A percentile compares a stretch with the other conserved stretches of the same genome.
Evolutionary conservation across 2,329 filamentous ascomycete species (phyloP).

Genomic region (Ceratocystis colombiana): DNA sequence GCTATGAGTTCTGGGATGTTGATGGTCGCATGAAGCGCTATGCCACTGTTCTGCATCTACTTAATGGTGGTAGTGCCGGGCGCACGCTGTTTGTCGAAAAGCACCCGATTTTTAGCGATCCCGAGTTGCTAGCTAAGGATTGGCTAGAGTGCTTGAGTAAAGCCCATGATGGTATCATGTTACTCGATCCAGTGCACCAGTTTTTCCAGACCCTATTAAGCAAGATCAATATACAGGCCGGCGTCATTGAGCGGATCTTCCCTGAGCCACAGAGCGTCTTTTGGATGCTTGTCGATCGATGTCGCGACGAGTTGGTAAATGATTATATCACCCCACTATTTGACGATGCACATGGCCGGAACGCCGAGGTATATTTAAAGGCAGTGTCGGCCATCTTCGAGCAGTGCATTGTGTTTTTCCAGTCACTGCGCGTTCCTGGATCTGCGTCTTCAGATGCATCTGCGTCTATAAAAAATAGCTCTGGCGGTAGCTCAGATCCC

Average conservation of each 20-base stretch:
- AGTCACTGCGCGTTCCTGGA: slow-evolving; percentile 45
- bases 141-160: slow-evolving; percentile 73
- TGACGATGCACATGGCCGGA: slow-evolving; percentile 72
- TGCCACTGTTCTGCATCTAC: slow-evolving; percentile 67
- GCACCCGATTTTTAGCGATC: slow-evolving; percentile 70
- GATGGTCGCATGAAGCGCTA: slow-evolving; percentile 83
- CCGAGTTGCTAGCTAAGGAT: slow-evolving; percentile 55
- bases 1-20: slow-evolving; percentile 78
- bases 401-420: slow-evolving; percentile 68
- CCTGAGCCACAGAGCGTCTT: slow-evolving; percentile 60
- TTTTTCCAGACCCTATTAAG: slow-evolving; percentile 69
- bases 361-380: slow-evolving; percentile 67
- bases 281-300: slow-evolving; percentile 67
- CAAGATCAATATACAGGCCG: slow-evolving; percentile 73
- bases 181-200: slow-evolving; percentile 64
- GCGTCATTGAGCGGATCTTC: slow-evolving; percentile 74
- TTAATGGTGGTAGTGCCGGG: slow-evolving; percentile 71
- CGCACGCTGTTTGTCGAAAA: slow-evolving; percentile 83
- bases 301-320: slow-evolving; percentile 72
- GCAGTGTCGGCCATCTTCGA: slow-evolving; percentile 81
- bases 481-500: not conserved
- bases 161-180: slow-evolving; percentile 54
- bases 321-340: slow-evolving; percentile 80
- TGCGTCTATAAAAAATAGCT: not conserved
- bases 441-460: not conserved